Evolutionary conservation across 1,284 basidiomycete species (phyloP), one percentile per base, ranked within the genome.

Genomic region (Naganishia albida): DNA sequence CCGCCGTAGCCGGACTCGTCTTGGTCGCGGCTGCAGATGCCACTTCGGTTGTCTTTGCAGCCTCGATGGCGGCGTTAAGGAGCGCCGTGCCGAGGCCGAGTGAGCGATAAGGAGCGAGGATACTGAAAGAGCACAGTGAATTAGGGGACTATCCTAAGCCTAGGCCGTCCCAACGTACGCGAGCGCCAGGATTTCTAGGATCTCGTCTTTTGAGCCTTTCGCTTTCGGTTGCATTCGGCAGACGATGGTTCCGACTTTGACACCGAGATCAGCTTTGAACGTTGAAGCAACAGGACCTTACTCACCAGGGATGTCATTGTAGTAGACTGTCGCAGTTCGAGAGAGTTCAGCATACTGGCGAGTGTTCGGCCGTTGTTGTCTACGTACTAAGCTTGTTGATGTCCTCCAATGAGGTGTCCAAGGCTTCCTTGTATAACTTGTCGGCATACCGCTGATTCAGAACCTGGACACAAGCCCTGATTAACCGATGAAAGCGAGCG

Each of bases 381-480:
- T 3, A 68, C 75, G 68, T 43, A 77, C 77, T 73, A 28, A 79
- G 75, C 72, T 79, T 79, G 72, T 79, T 79, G 44, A 78, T 69
- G 64, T 78, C 77, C 64, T 79, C 78, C 25, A 77, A 67, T 2
- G 62, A 48, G 2, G 76, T 71, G 59, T 75, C 74, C 43, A 77
- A 69, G 16, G 78, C 74, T 52, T 77, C 74, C 64, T 77, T 78
- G 73, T 79, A 79, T 70, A 77, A 77, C 49, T 74, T 76, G 48
- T 78, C 77, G n/a, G 75, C 74, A 67, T 79, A 79, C n/a, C 72
- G 73, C 28, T 63, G 60, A n/a, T 53, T 46, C 7, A 63, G 40
- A 53, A 52, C 40, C 60, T 63, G 28, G 44, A 42, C 26, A 16
- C 4, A 39, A 10, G 39, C 3, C n/a, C n/a, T 20, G 51, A 77